Evolutionary conservation across 1,139 yeast species (phyloP).

Genomic region (Yamadazyma dendronema): DNA sequence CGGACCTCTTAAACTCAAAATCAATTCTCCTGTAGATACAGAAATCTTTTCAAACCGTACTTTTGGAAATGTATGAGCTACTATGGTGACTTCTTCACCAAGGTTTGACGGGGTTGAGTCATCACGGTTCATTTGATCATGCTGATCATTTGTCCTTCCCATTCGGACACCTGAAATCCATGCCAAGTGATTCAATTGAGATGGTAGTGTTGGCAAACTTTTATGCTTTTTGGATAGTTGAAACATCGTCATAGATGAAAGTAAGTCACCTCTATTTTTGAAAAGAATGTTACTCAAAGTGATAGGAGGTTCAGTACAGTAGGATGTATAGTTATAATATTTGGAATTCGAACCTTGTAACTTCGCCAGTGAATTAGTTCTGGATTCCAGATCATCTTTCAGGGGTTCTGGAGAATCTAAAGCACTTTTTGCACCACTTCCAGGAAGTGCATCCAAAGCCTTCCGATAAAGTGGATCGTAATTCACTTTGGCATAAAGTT

Average conservation of each 20-base stretch:
- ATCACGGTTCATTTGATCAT: slow-evolving; percentile 24
- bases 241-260: slow-evolving; percentile 35
- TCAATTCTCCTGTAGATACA: slow-evolving; percentile 79
- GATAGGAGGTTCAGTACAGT: slow-evolving; percentile 39
- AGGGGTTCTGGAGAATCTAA: slow-evolving; percentile 3
- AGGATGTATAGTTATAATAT: slow-evolving; percentile 31
- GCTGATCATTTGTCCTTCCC: slow-evolving; percentile 53
- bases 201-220: slow-evolving; percentile 22
- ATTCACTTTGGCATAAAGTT: slow-evolving; percentile 56
- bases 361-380: slow-evolving; percentile 1
- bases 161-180: slow-evolving; percentile 94
- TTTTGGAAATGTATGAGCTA: slow-evolving; percentile 89
- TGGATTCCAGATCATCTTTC: no score
- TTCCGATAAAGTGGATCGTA: slow-evolving; percentile 45
- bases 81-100: slow-evolving; percentile 88
- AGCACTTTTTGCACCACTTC: not conserved
- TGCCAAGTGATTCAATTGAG: slow-evolving; percentile 63
- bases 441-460: slow-evolving; percentile 21
- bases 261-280: slow-evolving; percentile 33
- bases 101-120: slow-evolving; percentile 60
- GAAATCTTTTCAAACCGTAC: slow-evolving; percentile 83
- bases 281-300: slow-evolving; percentile 34
- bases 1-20: slow-evolving; percentile 78
- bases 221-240: slow-evolving; percentile 32
- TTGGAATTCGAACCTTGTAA: not conserved